These are phyloP conservation scores for Arthonia radiata DNA, from an alignment of 495 filamentous ascomycete genomes.

Conservation along the genomic window DNA sequence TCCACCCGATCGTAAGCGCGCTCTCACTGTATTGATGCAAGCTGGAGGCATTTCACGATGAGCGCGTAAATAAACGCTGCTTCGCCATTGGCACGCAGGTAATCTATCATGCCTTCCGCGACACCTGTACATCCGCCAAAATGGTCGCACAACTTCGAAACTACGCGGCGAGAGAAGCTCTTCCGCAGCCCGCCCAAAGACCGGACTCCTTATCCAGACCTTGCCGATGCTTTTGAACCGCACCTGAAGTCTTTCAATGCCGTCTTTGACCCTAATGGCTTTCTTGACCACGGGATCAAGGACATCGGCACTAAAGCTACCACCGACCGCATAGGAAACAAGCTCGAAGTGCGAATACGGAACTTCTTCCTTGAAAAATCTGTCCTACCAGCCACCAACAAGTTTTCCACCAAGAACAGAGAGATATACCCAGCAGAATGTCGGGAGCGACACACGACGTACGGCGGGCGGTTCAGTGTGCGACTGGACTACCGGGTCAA, in stretches of 20 bases:
- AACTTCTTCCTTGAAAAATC: slow-evolving; percentile 60
- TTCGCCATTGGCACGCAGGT: slow-evolving; percentile 11
- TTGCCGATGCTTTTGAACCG: slow-evolving; percentile 59
- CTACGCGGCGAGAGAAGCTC: slow-evolving; percentile 54
- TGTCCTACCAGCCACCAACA: slow-evolving; percentile 49
- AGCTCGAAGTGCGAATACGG: slow-evolving; percentile 43
- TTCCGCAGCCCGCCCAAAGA: slow-evolving; percentile 75
- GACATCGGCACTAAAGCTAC: slow-evolving; percentile 68
- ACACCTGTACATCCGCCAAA: slow-evolving; percentile 23
- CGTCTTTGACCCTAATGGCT: slow-evolving; percentile 41
- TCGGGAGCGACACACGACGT: slow-evolving; percentile 78
- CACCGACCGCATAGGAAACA: slow-evolving; percentile 31
- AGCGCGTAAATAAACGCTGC: too few species aligned
- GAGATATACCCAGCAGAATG: slow-evolving; percentile 83
- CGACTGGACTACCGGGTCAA: slow-evolving; percentile 66
- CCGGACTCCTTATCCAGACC: slow-evolving; percentile 62
- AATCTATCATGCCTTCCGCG: slow-evolving; percentile 28
- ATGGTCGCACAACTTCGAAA: slow-evolving; percentile 68
- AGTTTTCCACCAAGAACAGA: slow-evolving; percentile 37
- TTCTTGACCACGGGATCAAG: slow-evolving; percentile 49
- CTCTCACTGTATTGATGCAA: too few species aligned
- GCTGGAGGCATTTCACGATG: too few species aligned
- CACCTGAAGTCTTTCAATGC: slow-evolving; percentile 93
- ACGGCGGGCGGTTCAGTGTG: slow-evolving; percentile 63
- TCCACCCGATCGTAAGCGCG: too few species aligned